Percentiles rank a stretch among this genome's conserved stretches.
Evolutionary conservation across 352 stramenopile species (phyloP).

Genomic region (Phytophthora melonis): DNA sequence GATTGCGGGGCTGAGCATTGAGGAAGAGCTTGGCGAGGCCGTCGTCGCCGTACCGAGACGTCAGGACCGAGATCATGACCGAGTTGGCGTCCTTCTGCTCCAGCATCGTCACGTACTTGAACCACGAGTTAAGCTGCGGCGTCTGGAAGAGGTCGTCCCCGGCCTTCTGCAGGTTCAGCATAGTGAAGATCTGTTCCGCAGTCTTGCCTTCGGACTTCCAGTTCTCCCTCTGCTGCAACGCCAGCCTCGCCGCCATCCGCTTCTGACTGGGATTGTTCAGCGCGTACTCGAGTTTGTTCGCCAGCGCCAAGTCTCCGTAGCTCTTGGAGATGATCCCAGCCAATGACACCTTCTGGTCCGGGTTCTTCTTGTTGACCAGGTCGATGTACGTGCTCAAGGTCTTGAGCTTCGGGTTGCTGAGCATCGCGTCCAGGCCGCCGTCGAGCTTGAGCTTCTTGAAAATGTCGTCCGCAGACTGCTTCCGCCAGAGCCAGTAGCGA

Average conservation of each 20-base stretch:
- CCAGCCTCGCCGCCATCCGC: background rate
- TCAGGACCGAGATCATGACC: constrained; percentile 5
- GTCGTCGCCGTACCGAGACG: constrained; percentile 7
- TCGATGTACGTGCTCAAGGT: constrained; percentile 17
- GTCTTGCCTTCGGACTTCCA: background rate
- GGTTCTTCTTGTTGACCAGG: constrained; percentile 21
- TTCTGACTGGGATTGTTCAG: background rate
- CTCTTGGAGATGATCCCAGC: background rate
- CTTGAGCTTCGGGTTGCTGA: constrained; percentile 10
- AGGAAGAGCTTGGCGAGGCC: constrained; percentile 3
- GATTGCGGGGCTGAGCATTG: background rate
- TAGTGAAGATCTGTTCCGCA: background rate
- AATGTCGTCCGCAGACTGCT: constrained; percentile 6
- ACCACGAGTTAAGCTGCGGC: background rate
- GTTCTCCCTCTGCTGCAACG: background rate
- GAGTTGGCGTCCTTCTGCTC: background rate
- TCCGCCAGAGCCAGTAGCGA: constrained; percentile 19
- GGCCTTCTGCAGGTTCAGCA: background rate
- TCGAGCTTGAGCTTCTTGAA: constrained; percentile 19
- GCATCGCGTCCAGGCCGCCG: background rate
- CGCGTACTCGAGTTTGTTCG: background rate
- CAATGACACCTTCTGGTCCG: constrained; percentile 11
- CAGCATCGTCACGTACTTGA: background rate
- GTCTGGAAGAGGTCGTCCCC: background rate
- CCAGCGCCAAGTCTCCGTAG: constrained; percentile 18